Conservation (phyloP, 2,329 filamentous ascomycete genomes). For the Pseudogymnoascus sp. region DNA sequence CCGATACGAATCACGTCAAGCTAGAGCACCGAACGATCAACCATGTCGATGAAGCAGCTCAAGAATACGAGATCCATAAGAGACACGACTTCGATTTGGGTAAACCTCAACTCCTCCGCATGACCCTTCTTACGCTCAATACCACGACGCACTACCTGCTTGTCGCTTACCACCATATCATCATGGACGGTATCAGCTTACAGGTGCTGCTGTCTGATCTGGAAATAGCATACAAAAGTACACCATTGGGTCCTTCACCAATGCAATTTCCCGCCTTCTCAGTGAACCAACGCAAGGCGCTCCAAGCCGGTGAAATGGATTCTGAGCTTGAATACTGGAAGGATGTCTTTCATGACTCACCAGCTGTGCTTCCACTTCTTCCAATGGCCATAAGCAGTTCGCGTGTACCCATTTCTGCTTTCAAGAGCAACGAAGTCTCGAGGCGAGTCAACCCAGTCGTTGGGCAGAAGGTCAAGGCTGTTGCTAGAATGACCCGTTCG, state of each 20-base stretch:
- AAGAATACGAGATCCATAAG: conserved; percentile 21
- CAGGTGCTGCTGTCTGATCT: conserved; percentile 37
- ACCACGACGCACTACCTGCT: conserved; percentile 32
- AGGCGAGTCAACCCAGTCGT: conserved; percentile 16
- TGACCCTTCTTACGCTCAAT: conserved; percentile 30
- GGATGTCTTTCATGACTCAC: conserved; percentile 19
- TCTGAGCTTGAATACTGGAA: conserved; percentile 30
- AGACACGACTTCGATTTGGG: conserved; percentile 32
- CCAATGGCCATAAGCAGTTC: conserved; percentile 21
- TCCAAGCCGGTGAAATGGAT: conserved; percentile 23
- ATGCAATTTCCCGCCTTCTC: conserved; percentile 32
- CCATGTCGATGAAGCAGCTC: conserved; percentile 18
- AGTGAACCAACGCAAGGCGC: conserved; percentile 23
- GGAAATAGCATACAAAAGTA: conserved; percentile 33
- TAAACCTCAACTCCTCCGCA: conserved; percentile 27
- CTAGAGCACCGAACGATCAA: conserved; percentile 12
- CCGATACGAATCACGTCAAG: conserved; percentile 25
- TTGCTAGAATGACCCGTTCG: conserved; percentile 20
- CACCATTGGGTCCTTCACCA: conserved; percentile 15
- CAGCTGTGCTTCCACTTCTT: conserved; percentile 27
- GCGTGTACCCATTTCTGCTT: conserved; percentile 19
- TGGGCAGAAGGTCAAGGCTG: conserved; percentile 18
- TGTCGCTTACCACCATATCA: conserved; percentile 40
- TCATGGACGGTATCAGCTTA: conserved; percentile 40
- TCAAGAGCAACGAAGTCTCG: conserved; percentile 14